phyloP scores from a whole-genome alignment of 2,329 filamentous ascomycete species.

The Curvularia sp. region DNA sequence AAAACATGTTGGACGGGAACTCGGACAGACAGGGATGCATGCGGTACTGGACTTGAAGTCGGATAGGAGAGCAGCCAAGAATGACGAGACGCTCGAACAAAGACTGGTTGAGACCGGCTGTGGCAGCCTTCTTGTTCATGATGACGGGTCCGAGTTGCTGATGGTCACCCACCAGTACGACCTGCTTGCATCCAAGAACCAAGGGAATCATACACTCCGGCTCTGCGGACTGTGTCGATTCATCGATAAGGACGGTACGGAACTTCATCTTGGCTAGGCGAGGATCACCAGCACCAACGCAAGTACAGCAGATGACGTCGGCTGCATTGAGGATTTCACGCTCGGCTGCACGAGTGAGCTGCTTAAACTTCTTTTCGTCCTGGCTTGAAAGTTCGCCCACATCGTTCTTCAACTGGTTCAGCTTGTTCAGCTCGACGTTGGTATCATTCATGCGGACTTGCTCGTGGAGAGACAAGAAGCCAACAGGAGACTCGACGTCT shows the following conservation, averaged over 20 bases:
- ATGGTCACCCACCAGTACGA: slow-evolving; percentile 97
- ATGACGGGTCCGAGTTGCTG: slow-evolving; percentile 98
- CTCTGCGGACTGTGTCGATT: slow-evolving; percentile 97
- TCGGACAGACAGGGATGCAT: slow-evolving; percentile 98
- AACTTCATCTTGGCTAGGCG: slow-evolving; percentile 97
- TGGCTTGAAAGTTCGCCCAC: slow-evolving; percentile 90
- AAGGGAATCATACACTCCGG: slow-evolving; percentile 99
- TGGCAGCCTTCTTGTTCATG: slow-evolving; percentile 99
- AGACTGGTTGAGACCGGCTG: slow-evolving; percentile 97
- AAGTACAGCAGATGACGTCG: slow-evolving; percentile 98
- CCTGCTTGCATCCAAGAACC: slow-evolving; percentile 96
- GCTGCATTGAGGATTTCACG: slow-evolving; percentile 94
- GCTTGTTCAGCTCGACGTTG: slow-evolving; percentile 89
- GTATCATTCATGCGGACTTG: slow-evolving; percentile 98
- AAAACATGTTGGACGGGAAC: slow-evolving; percentile 99
- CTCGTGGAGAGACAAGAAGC: slow-evolving; percentile 92
- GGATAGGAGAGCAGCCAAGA: slow-evolving; percentile 87
- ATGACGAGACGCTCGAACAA: slow-evolving; percentile 95
- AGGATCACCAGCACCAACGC: slow-evolving; percentile 94
- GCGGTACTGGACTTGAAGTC: slow-evolving; percentile 95
- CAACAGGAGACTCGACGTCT: slow-evolving; percentile 97
- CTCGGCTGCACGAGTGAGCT: slow-evolving; percentile 90
- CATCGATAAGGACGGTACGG: slow-evolving; percentile 95
- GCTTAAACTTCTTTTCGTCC: slow-evolving; percentile 98
- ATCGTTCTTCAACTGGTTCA: slow-evolving; percentile 91